Base-by-base conservation (phyloP, 1,284 basidiomycete species). In the Apiotrichum akiyoshidainum region DNA sequence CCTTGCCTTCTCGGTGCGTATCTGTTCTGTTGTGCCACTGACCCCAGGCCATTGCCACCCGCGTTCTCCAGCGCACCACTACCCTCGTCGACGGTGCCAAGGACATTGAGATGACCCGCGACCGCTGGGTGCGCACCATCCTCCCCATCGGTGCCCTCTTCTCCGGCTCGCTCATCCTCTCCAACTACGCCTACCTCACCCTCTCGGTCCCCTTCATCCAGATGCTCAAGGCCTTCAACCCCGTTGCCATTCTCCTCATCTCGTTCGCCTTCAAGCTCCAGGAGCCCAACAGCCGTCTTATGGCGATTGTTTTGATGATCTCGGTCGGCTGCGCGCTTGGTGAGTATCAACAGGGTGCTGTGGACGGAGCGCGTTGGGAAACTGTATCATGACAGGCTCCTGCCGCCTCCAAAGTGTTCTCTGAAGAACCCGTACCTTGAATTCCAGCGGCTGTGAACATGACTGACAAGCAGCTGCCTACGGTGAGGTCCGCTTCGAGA, bases 181-280 rank as follows among this genome's bases (percentile, higher is more conserved):
- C 87, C 79, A 97, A 97, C 81, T 93, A 90, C 56, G 92, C 94
- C 16, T 97, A 97, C 77, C 86, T 97, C 39, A 87, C 92, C 63
- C 85, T 98, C 57, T 88, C 86, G 63, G 90, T 97, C 34, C 86
- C 90, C 1, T 97, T 94, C 79, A 96, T 97, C 67, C 94, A 97
- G 77, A 98, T 98, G 94, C 87, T 97, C 80, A 96, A 96, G 85
- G 95, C 94, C 10, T 98, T 98, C 80, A 90, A 84, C n/a, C 92
- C 94, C 0, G 94, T 97, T 16, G 91, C 93, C 1, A 96, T 98
- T 68, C 85, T 98, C 37, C 84, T 98, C 65, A 94, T 97, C 71
- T 94, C 92, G 10, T 97, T 94, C 83, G 82, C 85, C 1, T 90
- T 89, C 82, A 87, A 88, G 65, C 86, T 94, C 62, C 88, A 92